A percentile compares a stretch with the other conserved stretches of the same genome.
These are phyloP conservation scores for Mycocentrospora acerina DNA, from an alignment of 2,329 filamentous ascomycete species.

Conservation along the genomic window DNA sequence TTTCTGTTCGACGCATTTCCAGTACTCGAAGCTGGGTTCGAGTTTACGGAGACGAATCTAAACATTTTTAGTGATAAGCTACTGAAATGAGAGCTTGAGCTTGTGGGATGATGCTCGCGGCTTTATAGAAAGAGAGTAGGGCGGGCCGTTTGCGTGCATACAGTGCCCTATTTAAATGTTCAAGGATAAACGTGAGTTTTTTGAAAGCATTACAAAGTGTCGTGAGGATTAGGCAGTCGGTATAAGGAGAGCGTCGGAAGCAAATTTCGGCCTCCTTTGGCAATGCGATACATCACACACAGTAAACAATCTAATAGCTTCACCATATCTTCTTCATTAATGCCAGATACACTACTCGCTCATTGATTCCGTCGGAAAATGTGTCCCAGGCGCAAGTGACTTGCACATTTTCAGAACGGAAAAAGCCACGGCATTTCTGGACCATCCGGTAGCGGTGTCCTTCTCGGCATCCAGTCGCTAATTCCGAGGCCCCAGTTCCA, in stretches of 20 bases:
- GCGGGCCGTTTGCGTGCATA: constrained; percentile 31
- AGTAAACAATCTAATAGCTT: too few relatives aligned
- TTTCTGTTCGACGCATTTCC: constrained; percentile 43
- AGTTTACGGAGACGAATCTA: constrained; percentile 42
- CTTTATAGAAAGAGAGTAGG: constrained; percentile 17
- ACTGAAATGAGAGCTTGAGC: background rate
- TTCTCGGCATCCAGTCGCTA: too few relatives aligned
- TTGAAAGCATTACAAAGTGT: constrained; percentile 14
- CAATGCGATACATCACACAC: background rate
- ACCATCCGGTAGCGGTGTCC: too few relatives aligned
- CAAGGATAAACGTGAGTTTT: constrained; percentile 24
- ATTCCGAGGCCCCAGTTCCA: too few relatives aligned
- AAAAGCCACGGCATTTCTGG: too few relatives aligned
- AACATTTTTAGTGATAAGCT: constrained; percentile 36
- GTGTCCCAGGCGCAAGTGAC: too few relatives aligned
- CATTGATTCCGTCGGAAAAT: too few relatives aligned
- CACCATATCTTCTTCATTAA: too few relatives aligned
- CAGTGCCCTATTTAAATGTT: constrained; percentile 28
- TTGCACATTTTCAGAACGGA: too few relatives aligned
- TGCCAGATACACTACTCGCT: too few relatives aligned
- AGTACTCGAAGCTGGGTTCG: constrained; percentile 33
- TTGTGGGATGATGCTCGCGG: constrained; percentile 5
- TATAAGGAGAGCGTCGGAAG: too few relatives aligned
- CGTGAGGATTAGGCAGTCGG: background rate
- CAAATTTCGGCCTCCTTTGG: too few relatives aligned